Evolutionary conservation across 2,329 filamentous ascomycete species (phyloP).

Genomic region (Sarocladium brachiariae): DNA sequence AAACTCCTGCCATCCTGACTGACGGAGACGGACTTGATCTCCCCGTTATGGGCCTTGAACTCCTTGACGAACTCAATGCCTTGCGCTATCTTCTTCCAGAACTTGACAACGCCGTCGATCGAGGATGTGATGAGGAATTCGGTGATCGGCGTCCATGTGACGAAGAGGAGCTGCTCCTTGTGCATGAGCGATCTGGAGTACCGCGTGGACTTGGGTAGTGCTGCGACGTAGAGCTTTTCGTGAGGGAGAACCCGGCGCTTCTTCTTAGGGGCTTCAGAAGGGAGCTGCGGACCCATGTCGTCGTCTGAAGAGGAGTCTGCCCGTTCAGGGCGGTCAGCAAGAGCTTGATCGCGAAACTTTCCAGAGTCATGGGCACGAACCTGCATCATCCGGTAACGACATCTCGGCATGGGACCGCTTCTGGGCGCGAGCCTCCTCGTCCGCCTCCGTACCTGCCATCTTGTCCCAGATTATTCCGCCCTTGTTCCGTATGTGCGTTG

Average conservation of each 20-base stretch:
- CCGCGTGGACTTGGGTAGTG: conserved; percentile 70
- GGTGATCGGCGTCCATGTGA: conserved; percentile 81
- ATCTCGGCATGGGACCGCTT: conserved; percentile 51
- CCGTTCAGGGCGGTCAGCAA: conserved; percentile 1
- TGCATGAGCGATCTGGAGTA: conserved; percentile 99
- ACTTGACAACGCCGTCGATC: conserved; percentile 93
- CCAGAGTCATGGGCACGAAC: conserved; percentile 19
- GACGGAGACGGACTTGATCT: conserved; percentile 75
- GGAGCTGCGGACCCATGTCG: conserved; percentile 88
- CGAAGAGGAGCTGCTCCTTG: conserved; percentile 85
- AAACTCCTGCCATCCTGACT: conserved; percentile 91
- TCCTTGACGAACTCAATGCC: conserved; percentile 98
- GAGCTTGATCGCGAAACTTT: neutral
- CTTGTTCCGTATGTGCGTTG: too few relatives aligned
- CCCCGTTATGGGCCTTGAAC: conserved; percentile 82
- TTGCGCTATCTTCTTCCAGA: conserved; percentile 92
- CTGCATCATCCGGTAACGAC: conserved; percentile 37
- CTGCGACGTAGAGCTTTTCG: conserved; percentile 90
- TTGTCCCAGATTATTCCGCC: too few relatives aligned
- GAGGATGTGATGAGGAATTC: conserved; percentile 96
- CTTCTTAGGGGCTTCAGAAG: conserved; percentile 75
- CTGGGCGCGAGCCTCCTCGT: conserved; percentile 27
- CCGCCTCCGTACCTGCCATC: conserved; percentile 22
- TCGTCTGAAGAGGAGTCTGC: conserved; percentile 72
- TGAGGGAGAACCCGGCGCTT: conserved; percentile 86